Conservation (phyloP, 139 green algal species). For the Nannochloris sp. region DNA sequence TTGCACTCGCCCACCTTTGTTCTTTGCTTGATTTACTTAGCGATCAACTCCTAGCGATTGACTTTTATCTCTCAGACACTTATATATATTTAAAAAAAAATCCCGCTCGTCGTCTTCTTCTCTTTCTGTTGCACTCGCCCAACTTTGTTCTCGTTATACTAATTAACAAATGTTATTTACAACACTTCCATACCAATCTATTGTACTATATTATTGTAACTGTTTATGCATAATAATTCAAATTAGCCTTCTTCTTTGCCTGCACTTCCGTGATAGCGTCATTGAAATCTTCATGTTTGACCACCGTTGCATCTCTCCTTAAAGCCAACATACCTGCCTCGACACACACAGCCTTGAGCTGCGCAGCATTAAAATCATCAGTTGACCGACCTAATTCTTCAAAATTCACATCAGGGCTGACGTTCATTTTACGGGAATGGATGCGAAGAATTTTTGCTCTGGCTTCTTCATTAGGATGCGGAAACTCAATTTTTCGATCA, state of each 20-base stretch:
- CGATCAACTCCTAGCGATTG: too few relatives aligned
- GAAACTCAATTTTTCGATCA: slow-evolving; percentile 99
- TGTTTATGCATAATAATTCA: slow-evolving; percentile 85
- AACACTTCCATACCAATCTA: too few relatives aligned
- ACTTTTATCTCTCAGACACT: too few relatives aligned
- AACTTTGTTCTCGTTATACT: too few relatives aligned
- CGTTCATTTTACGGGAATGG: slow-evolving; percentile 76
- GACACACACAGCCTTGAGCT: slow-evolving; percentile 92
- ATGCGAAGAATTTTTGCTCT: slow-evolving; percentile 95
- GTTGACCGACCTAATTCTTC: slow-evolving; percentile 93
- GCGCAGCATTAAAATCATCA: slow-evolving; percentile 99
- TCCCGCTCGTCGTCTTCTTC: too few relatives aligned
- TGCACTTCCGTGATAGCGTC: slow-evolving; percentile 96
- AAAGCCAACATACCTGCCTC: slow-evolving; percentile 99
- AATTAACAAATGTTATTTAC: too few relatives aligned
- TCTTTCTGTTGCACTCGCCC: too few relatives aligned
- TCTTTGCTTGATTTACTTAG: too few relatives aligned
- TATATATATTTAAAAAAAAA: too few relatives aligned
- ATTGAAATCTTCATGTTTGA: slow-evolving; percentile 98
- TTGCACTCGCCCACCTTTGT: too few relatives aligned
- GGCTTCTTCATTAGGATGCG: slow-evolving; percentile 94
- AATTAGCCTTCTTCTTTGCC: slow-evolving; percentile 98
- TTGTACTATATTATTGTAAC: too few relatives aligned
- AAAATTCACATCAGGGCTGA: slow-evolving; percentile 90
- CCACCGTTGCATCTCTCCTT: slow-evolving; percentile 81